Base-by-base conservation (phyloP, 2,329 filamentous ascomycete species). In the Colletotrichum gloeosporioides region DNA sequence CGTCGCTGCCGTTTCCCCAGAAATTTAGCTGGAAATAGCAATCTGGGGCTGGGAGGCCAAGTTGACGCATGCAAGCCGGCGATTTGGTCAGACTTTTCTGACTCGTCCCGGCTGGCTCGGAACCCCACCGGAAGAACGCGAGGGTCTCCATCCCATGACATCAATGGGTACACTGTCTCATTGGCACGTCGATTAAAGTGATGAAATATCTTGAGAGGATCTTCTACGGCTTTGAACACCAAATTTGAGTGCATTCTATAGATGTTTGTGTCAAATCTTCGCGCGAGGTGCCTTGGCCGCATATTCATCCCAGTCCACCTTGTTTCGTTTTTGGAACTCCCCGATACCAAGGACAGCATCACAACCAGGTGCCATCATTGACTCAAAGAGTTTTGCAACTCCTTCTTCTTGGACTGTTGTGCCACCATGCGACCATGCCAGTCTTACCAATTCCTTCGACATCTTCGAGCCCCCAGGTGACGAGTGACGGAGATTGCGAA, bases 181-280 rank as follows among this genome's bases (percentile, higher is more conserved):
- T 53, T 53, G 44, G n/a, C 0, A 53, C 0, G 44, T 13, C 0
- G 44, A 53, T 53, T 3, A 1, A 53, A 13, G 22, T 13, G n/a
- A 13, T 13, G 6, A 53, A 22, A 1, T 49, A 49, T 49, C 0
- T 7, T 49, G 0, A 12, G 0, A 12, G 1, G 18, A 49, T 22
- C 4, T 13, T 3, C 44, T 49, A 22, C 1, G n/a, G 44, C n/a
- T 22, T 4, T 49, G n/a, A 49, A 0, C 44, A 3, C n/a, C 10
- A 13, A n/a, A 53, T 22, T 22, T 53, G 44, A 22, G 22, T 6
- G 2, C 22, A 4, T 8, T 0, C 3, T n/a, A 49, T 53, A 10
- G 3, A 13, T 53, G 10, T 53, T 22, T 22, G 18, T 0, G 16
- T 53, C n/a, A 53, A 53, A 53, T 53, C 12, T 53, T 53, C 8